Evolutionary conservation across 2,329 filamentous ascomycete genomes (phyloP), one percentile per base, ranked within the genome.

Genomic region (Aaosphaeria arxii): DNA sequence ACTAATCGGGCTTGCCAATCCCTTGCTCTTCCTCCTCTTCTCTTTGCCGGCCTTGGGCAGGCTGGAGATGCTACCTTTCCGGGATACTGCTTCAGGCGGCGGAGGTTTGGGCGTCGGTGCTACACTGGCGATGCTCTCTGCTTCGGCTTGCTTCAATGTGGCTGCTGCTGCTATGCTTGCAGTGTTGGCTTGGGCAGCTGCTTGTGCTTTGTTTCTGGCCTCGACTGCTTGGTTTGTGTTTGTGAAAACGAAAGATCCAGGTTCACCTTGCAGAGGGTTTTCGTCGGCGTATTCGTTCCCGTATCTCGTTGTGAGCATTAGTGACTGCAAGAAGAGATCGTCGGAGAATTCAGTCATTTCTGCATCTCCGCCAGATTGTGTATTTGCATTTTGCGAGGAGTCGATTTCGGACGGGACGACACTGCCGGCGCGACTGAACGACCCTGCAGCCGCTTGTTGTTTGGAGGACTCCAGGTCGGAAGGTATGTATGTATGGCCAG

Each of bases 271-370:
- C 11, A 86, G 67, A 0, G 83, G 82, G 50, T 79, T 83, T 57
- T 85, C 82, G 61, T 86, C 83, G 72, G 82, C 82, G 67, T 76
- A 86, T 53, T 86, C 83, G 54, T 82, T 76, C 11, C 76, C 79
- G 58, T 80, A 84, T 6, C 70, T 69, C 9, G 78, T 69, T 28
- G 77, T 75, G 32, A 84, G 71, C 33, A 63, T 67, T 45, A 82
- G 74, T 6, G 79, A 78, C 17, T 78, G 72, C 42, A 66, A 48
- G 54, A 74, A 65, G 13, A 67, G 53, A 28, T 54, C 53, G 70
- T 74, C 45, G 5, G 56, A 59, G 55, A 67, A 67, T 5, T 59
- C 58, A 6, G 56, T 59, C 3, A 54, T 55, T 4, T 32, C 47
- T 5, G 36, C 35, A 13, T 45, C 11, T 28, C 52, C 48, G 24